These are phyloP conservation scores for Vitis hybrid DNA, from an alignment of 177 flowering plant species.

Conservation along the genomic window DNA sequence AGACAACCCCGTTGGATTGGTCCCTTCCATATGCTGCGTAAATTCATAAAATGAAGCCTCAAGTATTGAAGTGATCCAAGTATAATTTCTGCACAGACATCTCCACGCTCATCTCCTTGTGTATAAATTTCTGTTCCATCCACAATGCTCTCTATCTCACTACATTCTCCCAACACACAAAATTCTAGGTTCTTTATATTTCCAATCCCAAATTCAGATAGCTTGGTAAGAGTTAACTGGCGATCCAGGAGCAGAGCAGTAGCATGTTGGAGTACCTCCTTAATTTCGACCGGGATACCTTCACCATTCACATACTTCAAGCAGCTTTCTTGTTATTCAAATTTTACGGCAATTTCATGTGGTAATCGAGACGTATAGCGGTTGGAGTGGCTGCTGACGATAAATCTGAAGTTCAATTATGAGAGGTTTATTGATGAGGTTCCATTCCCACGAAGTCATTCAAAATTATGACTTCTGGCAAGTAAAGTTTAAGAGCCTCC, in stretches of 20 bases:
- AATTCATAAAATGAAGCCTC: conserved; percentile 2
- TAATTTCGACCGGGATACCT: neutral
- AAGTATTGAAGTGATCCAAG: neutral
- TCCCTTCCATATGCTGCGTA: conserved; percentile 5
- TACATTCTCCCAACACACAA: conserved; percentile 13
- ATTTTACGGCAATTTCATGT: neutral
- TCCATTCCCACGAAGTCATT: neutral
- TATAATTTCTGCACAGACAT: no score
- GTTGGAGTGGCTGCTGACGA: neutral
- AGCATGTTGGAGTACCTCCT: neutral
- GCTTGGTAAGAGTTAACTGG: conserved; percentile 4
- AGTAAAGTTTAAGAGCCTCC: conserved; percentile 1
- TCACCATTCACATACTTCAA: conserved; percentile 9
- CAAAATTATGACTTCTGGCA: neutral
- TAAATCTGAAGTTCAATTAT: neutral
- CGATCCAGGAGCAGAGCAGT: conserved; percentile 4
- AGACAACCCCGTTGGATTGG: neutral
- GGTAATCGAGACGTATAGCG: neutral
- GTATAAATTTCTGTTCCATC: neutral
- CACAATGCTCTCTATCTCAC: neutral
- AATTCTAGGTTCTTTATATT: neutral
- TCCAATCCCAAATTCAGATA: neutral
- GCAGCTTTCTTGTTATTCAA: neutral
- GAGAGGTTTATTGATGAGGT: neutral
- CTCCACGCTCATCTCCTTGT: neutral